These are phyloP conservation scores for Candida manassasensis DNA, from an alignment of 805 yeast species.

Conservation along the genomic window DNA sequence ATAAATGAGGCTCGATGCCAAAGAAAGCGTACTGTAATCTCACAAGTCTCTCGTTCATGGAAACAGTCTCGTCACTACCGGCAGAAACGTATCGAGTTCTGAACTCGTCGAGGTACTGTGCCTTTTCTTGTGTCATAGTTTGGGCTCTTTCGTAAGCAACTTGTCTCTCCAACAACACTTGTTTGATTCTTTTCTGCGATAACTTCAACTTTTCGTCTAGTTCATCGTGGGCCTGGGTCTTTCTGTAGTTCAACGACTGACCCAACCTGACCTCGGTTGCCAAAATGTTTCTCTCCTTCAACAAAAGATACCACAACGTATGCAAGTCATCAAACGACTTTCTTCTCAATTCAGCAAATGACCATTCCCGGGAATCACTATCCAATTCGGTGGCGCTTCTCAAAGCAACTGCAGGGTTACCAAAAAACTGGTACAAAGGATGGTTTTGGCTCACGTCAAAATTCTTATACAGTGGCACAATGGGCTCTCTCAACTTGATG, in stretches of 20 bases:
- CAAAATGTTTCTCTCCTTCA: slow-evolving; percentile 76
- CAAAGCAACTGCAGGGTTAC: slow-evolving; percentile 49
- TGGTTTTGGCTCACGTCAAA: slow-evolving; percentile 75
- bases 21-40: slow-evolving; percentile 79
- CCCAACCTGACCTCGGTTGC: slow-evolving; percentile 70
- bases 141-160: slow-evolving; percentile 61
- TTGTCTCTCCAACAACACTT: slow-evolving; percentile 82
- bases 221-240: slow-evolving; percentile 35
- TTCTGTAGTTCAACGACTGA: slow-evolving; percentile 20
- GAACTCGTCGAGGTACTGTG: slow-evolving; percentile 53
- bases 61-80: slow-evolving; percentile 49
- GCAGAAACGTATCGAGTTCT: slow-evolving; percentile 50
- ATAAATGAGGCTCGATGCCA: slow-evolving; percentile 72
- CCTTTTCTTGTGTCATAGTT: slow-evolving; percentile 40
- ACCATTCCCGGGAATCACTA: slow-evolving; percentile 71
- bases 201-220: slow-evolving; percentile 34
- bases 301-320: slow-evolving; percentile 80
- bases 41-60: slow-evolving; percentile 62
- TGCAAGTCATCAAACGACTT: slow-evolving; percentile 92
- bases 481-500: slow-evolving; percentile 68
- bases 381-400: slow-evolving; percentile 54
- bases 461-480: slow-evolving; percentile 75
- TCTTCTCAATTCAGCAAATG: slow-evolving; percentile 80
- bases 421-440: slow-evolving; percentile 93
- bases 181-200: slow-evolving; percentile 59